These are phyloP conservation scores for Hericium alpestre DNA, from an alignment of 768 basidiomycete genomes.

Conservation along the genomic window DNA sequence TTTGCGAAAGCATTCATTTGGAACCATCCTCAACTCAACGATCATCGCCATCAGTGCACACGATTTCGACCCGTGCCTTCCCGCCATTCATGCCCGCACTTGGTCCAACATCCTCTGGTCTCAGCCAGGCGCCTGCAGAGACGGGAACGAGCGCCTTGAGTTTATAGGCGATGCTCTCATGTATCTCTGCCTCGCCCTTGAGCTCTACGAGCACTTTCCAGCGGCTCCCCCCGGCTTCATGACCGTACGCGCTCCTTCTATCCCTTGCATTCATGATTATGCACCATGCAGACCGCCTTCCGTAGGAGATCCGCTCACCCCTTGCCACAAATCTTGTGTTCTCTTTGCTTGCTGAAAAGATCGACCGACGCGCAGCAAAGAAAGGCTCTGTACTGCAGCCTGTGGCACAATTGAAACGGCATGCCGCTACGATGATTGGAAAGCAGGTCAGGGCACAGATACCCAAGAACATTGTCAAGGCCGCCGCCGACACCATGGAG, in stretches of 20 bases:
- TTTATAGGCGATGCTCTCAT: conserved; percentile 39
- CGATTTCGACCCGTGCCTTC: conserved; percentile 22
- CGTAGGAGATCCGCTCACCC: conserved; percentile 16
- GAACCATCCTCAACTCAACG: conserved; percentile 14
- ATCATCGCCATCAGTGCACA: conserved; percentile 13
- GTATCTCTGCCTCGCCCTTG: conserved; percentile 30
- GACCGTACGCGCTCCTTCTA: conserved; percentile 15
- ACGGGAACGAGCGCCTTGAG: conserved; percentile 32
- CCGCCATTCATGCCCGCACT: conserved; percentile 19
- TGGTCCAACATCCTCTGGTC: conserved; percentile 20
- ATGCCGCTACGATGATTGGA: background rate
- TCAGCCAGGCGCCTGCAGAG: background rate
- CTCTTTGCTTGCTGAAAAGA: conserved; percentile 20
- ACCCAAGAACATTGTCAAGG: conserved; percentile 20
- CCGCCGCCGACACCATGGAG: conserved; percentile 37
- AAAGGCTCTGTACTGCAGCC: conserved; percentile 24
- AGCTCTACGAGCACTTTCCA: conserved; percentile 24
- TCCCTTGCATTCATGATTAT: conserved; percentile 12
- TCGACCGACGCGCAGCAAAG: conserved; percentile 20
- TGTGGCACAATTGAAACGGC: conserved; percentile 14
- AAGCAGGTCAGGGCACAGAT: conserved; percentile 1
- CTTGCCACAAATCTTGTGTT: conserved; percentile 20
- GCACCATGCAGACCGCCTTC: conserved; percentile 27
- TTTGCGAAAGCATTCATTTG: background rate
- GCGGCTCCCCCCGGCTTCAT: conserved; percentile 17